Conservation (phyloP, 2,329 filamentous ascomycete genomes). For the Niveomyces coronatus region DNA sequence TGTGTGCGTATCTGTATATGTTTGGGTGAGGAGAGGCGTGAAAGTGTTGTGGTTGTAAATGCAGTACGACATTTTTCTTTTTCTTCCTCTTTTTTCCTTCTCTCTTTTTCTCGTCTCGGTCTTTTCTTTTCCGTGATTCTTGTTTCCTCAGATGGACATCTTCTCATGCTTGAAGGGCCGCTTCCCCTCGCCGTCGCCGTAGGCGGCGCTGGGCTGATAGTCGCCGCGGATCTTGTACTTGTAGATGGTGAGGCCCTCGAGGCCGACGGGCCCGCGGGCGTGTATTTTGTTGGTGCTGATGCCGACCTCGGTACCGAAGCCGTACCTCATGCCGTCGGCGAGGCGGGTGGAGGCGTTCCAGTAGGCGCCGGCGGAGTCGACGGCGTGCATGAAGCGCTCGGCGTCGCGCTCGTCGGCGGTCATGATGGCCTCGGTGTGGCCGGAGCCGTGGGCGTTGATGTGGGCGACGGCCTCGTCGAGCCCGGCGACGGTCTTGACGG, state of each 20-base stretch:
- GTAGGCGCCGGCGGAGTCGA: slow-evolving; percentile 89
- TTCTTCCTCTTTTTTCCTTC: too few relatives aligned
- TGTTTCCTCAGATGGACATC: slow-evolving; percentile 27
- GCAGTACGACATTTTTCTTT: too few relatives aligned
- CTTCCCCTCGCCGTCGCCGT: slow-evolving; percentile 54
- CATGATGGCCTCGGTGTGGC: slow-evolving; percentile 88
- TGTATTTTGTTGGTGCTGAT: slow-evolving; percentile 99
- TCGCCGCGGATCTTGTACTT: slow-evolving; percentile 84
- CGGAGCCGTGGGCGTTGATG: slow-evolving; percentile 85
- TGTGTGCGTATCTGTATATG: not conserved
- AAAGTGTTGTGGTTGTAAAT: too few relatives aligned
- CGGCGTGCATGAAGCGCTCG: slow-evolving; percentile 69
- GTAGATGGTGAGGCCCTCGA: slow-evolving; percentile 94
- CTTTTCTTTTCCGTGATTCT: not conserved
- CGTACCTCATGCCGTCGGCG: slow-evolving; percentile 93
- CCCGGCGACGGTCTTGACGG: slow-evolving; percentile 65
- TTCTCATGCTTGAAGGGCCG: slow-evolving; percentile 49
- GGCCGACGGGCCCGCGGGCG: slow-evolving; percentile 79
- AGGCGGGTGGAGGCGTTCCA: slow-evolving; percentile 95
- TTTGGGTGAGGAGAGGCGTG: slow-evolving; percentile 1
- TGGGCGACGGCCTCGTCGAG: slow-evolving; percentile 68
- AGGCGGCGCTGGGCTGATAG: slow-evolving; percentile 73
- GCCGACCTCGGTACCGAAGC: slow-evolving; percentile 95
- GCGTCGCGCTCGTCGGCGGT: slow-evolving; percentile 59
- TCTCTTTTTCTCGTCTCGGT: slow-evolving; percentile 2